Percentiles rank a stretch among this genome's conserved stretches.
phyloP scores from a whole-genome alignment of 2,329 filamentous ascomycete species.

The Ceratocystis albifundus region DNA sequence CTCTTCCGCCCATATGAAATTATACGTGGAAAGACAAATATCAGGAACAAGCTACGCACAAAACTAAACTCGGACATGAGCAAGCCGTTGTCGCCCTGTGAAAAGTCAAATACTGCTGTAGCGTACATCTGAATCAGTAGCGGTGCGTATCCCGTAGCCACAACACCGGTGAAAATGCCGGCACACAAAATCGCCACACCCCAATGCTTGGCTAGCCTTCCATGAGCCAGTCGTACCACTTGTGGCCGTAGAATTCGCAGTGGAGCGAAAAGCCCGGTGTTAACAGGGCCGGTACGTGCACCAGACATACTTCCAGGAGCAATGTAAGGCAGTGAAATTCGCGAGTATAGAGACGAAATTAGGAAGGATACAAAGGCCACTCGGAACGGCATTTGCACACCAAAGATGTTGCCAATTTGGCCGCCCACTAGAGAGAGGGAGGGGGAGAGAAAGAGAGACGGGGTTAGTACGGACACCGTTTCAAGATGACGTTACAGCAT shows the following conservation, averaged over 20 bases:
- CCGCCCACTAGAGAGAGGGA: slow-evolving; percentile 41
- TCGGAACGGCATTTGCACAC: slow-evolving; percentile 53
- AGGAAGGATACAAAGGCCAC: slow-evolving; percentile 49
- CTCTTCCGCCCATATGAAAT: slow-evolving; percentile 36
- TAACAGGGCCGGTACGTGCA: slow-evolving; percentile 30
- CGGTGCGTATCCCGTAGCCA: slow-evolving; percentile 56
- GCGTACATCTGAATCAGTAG: slow-evolving; percentile 50
- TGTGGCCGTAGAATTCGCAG: slow-evolving; percentile 50
- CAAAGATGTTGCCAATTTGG: slow-evolving; percentile 50
- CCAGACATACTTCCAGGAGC: slow-evolving; percentile 33
- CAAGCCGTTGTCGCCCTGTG: slow-evolving; percentile 44
- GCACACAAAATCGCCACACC: slow-evolving; percentile 52
- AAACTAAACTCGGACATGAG: slow-evolving; percentile 46
- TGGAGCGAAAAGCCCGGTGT: slow-evolving; percentile 50
- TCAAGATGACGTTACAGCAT: neutral
- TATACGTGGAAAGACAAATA: slow-evolving; percentile 43
- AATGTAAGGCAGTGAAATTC: slow-evolving; percentile 40
- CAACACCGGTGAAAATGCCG: slow-evolving; percentile 56
- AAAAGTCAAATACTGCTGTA: slow-evolving; percentile 44
- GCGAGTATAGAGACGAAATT: slow-evolving; percentile 34
- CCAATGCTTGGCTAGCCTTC: slow-evolving; percentile 43
- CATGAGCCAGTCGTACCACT: slow-evolving; percentile 40
- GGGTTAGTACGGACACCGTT: neutral
- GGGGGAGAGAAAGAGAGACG: slow-evolving; percentile 12
- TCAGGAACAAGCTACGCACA: slow-evolving; percentile 44